Percentiles rank a stretch among this genome's conserved stretches.
These are phyloP conservation scores for Starmerella stellata DNA, from an alignment of 805 yeast genomes.

Conservation along the genomic window DNA sequence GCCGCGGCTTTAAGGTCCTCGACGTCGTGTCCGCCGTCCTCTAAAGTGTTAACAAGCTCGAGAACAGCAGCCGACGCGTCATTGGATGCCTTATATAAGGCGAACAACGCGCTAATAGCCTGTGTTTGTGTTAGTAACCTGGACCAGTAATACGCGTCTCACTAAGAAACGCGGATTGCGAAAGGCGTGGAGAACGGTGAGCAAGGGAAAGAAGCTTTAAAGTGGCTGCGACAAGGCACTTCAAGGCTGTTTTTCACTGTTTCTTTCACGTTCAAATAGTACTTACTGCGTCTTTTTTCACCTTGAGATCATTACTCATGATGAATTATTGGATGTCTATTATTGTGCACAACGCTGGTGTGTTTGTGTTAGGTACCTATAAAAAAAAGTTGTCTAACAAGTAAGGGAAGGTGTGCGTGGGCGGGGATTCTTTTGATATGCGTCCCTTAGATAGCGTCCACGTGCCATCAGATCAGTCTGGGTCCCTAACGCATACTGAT, in stretches of 20 bases:
- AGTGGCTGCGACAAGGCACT: neutral
- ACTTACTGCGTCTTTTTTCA: slow-evolving; percentile 24
- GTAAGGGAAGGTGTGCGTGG: too few species aligned
- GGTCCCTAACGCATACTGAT: neutral
- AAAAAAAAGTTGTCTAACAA: neutral
- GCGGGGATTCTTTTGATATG: too few species aligned
- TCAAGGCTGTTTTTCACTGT: neutral
- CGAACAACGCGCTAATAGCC: slow-evolving; percentile 65
- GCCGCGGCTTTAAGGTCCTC: slow-evolving; percentile 23
- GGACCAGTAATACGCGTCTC: neutral
- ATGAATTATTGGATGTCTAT: neutral
- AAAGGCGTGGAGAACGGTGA: too few species aligned
- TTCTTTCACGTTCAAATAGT: too few species aligned
- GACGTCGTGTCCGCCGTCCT: slow-evolving; percentile 31
- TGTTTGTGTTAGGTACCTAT: neutral
- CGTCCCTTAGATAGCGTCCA: neutral
- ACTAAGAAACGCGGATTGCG: too few species aligned
- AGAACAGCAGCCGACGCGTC: slow-evolving; percentile 69
- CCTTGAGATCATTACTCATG: slow-evolving; percentile 16
- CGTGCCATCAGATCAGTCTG: neutral
- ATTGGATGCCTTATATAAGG: slow-evolving; percentile 69
- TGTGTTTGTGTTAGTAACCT: slow-evolving; percentile 18
- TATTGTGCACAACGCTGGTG: too few species aligned
- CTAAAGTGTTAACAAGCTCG: slow-evolving; percentile 46
- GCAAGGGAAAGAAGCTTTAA: too few species aligned